These are phyloP conservation scores for Metroxylon sagu DNA, from an alignment of 176 grass and related monocot genomes.

Conservation along the genomic window DNA sequence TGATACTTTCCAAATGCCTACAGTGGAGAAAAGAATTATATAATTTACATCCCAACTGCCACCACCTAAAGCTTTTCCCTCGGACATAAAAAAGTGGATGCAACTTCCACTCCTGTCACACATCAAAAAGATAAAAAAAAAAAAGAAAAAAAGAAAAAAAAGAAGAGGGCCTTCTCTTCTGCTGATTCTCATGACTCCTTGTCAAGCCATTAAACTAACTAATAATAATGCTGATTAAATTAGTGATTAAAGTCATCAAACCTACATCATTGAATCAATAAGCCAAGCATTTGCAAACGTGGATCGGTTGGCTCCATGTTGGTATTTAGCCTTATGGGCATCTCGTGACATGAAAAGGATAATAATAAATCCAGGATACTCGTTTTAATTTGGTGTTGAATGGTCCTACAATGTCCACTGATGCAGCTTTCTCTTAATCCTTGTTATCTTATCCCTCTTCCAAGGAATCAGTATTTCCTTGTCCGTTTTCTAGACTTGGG, in stretches of 20 bases:
- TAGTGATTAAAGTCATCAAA: background rate
- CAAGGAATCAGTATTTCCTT: slow-evolving; percentile 10
- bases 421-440: background rate
- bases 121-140: too few relatives aligned
- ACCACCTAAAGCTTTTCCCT: background rate
- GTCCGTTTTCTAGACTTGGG: background rate
- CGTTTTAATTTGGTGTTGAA: background rate
- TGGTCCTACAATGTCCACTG: slow-evolving; percentile 3
- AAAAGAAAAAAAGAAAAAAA: too few relatives aligned
- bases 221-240: background rate
- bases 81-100: background rate
- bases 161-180: background rate
- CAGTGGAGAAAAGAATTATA: background rate
- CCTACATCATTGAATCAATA: background rate
- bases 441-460: slow-evolving; percentile 5
- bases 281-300: background rate
- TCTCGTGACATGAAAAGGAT: background rate
- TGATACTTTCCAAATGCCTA: background rate
- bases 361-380: background rate
- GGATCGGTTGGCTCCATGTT: background rate
- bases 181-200: background rate
- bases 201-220: background rate
- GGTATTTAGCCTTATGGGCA: background rate
- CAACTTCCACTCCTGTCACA: background rate
- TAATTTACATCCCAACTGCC: slow-evolving; percentile 3